Conservation (phyloP, 768 basidiomycete species). For the Antrodiella citrinella region DNA sequence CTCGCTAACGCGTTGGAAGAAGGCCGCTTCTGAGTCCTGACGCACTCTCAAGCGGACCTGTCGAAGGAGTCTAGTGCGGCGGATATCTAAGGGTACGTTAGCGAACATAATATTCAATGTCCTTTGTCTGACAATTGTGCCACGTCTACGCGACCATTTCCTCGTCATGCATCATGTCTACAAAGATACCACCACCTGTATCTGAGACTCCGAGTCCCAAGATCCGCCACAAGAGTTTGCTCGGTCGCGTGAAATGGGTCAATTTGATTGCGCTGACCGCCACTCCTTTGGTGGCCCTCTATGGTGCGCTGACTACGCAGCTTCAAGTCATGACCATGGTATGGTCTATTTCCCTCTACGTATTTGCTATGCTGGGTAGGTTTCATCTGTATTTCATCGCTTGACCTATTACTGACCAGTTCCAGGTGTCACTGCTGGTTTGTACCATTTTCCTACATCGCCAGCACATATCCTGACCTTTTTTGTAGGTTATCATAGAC, state of each 20-base stretch:
- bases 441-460: background rate
- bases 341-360: conserved; percentile 66
- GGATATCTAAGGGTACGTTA: background rate
- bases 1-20: too few relatives aligned
- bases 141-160: too few relatives aligned
- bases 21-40: too few relatives aligned
- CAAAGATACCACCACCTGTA: too few relatives aligned
- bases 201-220: background rate
- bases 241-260: conserved; percentile 44
- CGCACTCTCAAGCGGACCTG: too few relatives aligned
- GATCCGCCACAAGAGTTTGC: background rate
- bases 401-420: background rate
- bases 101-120: background rate
- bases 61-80: too few relatives aligned
- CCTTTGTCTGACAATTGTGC: too few relatives aligned
- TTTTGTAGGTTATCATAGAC: conserved; percentile 34
- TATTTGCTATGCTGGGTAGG: conserved; percentile 80
- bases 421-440: conserved; percentile 18
- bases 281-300: conserved; percentile 64
- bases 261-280: conserved; percentile 61
- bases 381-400: conserved; percentile 5
- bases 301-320: conserved; percentile 50
- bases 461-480: conserved; percentile 23
- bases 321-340: conserved; percentile 43
- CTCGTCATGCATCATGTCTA: too few relatives aligned